Percentiles rank a stretch among this genome's conserved stretches.
These are phyloP conservation scores for Kitagawia praeruptora DNA, from an alignment of 129 eudicot species.

Conservation along the genomic window DNA sequence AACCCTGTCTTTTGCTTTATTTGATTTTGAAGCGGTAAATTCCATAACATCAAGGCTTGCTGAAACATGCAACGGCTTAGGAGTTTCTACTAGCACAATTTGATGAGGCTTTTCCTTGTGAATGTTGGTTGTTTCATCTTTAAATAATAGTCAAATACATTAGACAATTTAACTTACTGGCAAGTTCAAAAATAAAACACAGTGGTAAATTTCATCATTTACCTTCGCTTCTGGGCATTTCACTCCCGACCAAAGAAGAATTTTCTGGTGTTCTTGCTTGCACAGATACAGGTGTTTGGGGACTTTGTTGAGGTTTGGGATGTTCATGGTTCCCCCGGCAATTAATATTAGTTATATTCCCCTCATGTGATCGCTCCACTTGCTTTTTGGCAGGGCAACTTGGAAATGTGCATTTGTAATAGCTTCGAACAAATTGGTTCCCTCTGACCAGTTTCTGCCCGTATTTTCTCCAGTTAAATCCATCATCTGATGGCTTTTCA, in stretches of 20 bases:
- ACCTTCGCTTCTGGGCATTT: slow-evolving; percentile 26
- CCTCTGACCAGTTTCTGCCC: slow-evolving; percentile 85
- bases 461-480: slow-evolving; percentile 87
- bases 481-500: slow-evolving; percentile 72
- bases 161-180: slow-evolving; percentile 12
- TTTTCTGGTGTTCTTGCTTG: slow-evolving; percentile 39
- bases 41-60: slow-evolving; percentile 21
- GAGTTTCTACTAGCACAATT: slow-evolving; percentile 26
- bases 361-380: slow-evolving; percentile 79
- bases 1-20: slow-evolving; percentile 24
- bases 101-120: slow-evolving; percentile 28
- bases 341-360: slow-evolving; percentile 59
- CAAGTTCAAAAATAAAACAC: neutral
- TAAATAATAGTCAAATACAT: slow-evolving; percentile 14
- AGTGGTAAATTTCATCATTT: slow-evolving; percentile 3
- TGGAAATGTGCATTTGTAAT: slow-evolving; percentile 73
- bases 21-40: slow-evolving; percentile 30
- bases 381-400: slow-evolving; percentile 77
- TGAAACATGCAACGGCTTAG: slow-evolving; percentile 19
- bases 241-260: slow-evolving; percentile 23
- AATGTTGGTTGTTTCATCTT: slow-evolving; percentile 34
- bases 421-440: slow-evolving; percentile 69
- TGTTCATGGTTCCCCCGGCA: slow-evolving; percentile 76
- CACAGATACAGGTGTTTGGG: slow-evolving; percentile 37
- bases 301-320: slow-evolving; percentile 49